These are phyloP conservation scores for Benincasa hispida DNA, from an alignment of 306 rosid genomes.

Conservation along the genomic window DNA sequence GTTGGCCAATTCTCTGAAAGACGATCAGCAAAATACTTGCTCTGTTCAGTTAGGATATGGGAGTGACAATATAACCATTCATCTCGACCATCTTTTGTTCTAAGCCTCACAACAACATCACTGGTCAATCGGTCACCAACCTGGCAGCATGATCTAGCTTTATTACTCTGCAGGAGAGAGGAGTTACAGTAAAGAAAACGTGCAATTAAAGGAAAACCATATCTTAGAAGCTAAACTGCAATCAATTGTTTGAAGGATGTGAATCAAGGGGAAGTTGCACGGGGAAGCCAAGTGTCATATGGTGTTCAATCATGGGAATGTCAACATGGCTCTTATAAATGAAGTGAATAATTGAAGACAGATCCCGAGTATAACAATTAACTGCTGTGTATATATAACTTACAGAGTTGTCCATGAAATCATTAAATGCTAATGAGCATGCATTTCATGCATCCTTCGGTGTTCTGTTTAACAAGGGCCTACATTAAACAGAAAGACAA, in stretches of 20 bases:
- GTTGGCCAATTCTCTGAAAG: constrained; percentile 94
- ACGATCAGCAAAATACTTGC: constrained; percentile 74
- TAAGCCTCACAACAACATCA: constrained; percentile 91
- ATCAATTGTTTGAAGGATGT: background rate
- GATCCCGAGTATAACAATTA: background rate
- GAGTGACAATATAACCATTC: constrained; percentile 85
- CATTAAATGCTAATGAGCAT: background rate
- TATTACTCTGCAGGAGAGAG: constrained; percentile 37
- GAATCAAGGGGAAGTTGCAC: background rate
- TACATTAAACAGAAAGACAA: background rate
- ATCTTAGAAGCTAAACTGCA: background rate
- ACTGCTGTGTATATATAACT: background rate
- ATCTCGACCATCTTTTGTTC: constrained; percentile 74
- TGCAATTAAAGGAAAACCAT: background rate
- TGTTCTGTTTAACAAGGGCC: background rate
- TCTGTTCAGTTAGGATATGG: constrained; percentile 29
- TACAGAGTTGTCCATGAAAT: constrained; percentile 1
- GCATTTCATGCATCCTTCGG: background rate
- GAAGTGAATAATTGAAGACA: background rate
- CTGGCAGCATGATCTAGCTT: constrained; percentile 19
- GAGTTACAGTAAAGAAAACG: background rate
- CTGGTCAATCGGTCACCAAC: constrained; percentile 69
- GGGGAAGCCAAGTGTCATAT: background rate
- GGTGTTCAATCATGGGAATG: background rate
- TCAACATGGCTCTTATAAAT: background rate